A percentile compares a stretch with the other conserved stretches of the same genome.
Conservation (phyloP, 2,329 filamentous ascomycete genomes). For the Dothidotthia symphoricarpi region DNA sequence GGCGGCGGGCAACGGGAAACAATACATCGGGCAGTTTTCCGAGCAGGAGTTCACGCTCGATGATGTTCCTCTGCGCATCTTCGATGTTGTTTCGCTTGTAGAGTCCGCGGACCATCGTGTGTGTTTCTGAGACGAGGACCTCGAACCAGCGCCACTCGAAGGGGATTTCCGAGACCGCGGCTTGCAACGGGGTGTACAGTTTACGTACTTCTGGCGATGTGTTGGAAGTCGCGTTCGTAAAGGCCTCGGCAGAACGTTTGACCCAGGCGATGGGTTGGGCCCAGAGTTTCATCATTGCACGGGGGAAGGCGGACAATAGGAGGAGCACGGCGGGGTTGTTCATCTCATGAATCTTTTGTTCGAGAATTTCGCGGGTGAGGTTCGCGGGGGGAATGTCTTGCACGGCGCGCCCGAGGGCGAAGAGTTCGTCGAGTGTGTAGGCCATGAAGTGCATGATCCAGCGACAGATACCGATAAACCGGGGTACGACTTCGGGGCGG, state of each 20-base stretch:
- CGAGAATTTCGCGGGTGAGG: slow-evolving; percentile 40
- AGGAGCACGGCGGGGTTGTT: slow-evolving; percentile 38
- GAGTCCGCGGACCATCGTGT: slow-evolving; percentile 61
- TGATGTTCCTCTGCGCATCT: slow-evolving; percentile 47
- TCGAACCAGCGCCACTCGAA: slow-evolving; percentile 50
- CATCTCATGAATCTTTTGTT: slow-evolving; percentile 26
- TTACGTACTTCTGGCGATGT: slow-evolving; percentile 47
- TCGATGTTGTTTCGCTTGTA: slow-evolving; percentile 50
- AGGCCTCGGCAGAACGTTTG: slow-evolving; percentile 24
- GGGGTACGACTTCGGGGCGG: slow-evolving; percentile 37
- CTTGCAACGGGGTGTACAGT: slow-evolving; percentile 42
- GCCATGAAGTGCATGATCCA: slow-evolving; percentile 71
- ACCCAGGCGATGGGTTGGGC: slow-evolving; percentile 33
- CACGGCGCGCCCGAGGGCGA: slow-evolving; percentile 27
- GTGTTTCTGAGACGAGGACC: slow-evolving; percentile 56
- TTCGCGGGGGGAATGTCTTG: slow-evolving; percentile 20
- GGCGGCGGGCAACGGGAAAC: slow-evolving; percentile 47
- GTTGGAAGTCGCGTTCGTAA: slow-evolving; percentile 36
- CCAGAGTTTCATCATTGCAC: slow-evolving; percentile 41
- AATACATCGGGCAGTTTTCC: slow-evolving; percentile 54
- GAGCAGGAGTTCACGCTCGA: slow-evolving; percentile 55
- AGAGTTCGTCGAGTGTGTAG: slow-evolving; percentile 56
- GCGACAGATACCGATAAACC: slow-evolving; percentile 64
- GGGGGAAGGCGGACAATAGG: slow-evolving; percentile 37
- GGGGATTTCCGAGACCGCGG: slow-evolving; percentile 38